Base-by-base conservation (phyloP, 441 rosid genomes). In the Raphanus hybrid region DNA sequence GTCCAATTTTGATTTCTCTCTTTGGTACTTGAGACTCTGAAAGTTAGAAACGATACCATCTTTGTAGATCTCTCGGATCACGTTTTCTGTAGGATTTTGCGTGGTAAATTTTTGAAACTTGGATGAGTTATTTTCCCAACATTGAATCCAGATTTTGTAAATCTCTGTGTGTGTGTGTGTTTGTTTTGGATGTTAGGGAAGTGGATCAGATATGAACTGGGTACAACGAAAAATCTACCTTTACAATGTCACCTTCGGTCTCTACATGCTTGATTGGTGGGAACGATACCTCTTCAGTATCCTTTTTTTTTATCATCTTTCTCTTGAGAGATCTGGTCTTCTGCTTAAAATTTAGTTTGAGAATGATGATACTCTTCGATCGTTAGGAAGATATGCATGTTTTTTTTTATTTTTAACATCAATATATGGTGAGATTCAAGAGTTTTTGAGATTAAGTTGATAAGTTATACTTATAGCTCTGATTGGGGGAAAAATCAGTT, bases 231-330 rank as follows among this genome's bases (percentile, higher is more conserved):
- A 94, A 88, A 90, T 94, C 84, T 85, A 91, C 80, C 97, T 89
- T 80, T 96, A 96, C 81, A 92, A 96, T 87, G 98, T 93, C 76
- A 94, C 98, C 20, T 96, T 96, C 50, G 99, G 98, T 70, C 97
- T 96, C 75, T 93, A 80, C 84, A 96, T 96, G 99, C 84, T 96
- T 89, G 99, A 96, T 77, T 93, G 97, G 98, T 93, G 98, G 99
- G 98, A 96, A 85, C 97, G 97, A 48, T 93, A 80, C 77, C 92
- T 96, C 73, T 96, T 93, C 91, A 96, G 99, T 93, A 93, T 96
- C 98, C 97, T 87, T 61, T 67, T 48, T 67, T 18, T 60, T 2
- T 6, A 3, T 66, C 63, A 64, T 9, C 26, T 0, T 8, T 65
- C 69, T 59, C 69, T 67, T 12, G 10, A 61, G 18, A 50, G 55